These are phyloP conservation scores for Protomyces gravidus DNA, from an alignment of 1,139 yeast genomes.

Conservation along the genomic window DNA sequence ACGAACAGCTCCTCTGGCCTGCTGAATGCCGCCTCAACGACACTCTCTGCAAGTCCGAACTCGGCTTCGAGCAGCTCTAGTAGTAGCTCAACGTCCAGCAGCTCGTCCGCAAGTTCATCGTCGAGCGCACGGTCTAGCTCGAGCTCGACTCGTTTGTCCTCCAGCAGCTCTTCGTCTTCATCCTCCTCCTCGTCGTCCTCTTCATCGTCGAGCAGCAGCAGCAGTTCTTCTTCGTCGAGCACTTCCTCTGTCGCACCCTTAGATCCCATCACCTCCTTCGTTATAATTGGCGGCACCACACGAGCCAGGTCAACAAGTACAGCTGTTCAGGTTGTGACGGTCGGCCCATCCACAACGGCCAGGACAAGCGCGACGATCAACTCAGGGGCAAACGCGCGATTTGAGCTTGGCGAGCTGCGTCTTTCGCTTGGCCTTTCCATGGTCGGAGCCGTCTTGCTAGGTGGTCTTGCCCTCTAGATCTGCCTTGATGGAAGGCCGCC, in stretches of 20 bases:
- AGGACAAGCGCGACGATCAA: constrained; percentile 3
- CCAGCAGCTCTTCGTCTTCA: background rate
- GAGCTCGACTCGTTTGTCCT: background rate
- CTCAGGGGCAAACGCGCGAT: background rate
- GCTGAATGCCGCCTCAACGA: background rate
- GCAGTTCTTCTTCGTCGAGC: background rate
- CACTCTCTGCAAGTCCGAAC: no score
- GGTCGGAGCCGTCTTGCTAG: background rate
- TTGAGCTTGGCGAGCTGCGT: background rate
- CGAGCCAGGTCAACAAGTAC: constrained; percentile 18
- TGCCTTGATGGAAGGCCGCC: no score
- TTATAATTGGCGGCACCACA: constrained; percentile 8
- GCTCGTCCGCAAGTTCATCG: background rate
- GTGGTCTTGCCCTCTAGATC: background rate
- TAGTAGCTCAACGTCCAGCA: background rate
- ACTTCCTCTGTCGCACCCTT: background rate
- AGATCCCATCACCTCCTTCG: constrained; percentile 15
- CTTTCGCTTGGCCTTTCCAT: background rate
- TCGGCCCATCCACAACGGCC: background rate
- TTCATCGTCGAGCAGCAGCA: background rate
- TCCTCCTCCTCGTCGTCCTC: background rate
- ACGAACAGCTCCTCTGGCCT: background rate
- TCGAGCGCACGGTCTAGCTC: background rate
- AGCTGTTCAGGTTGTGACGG: constrained; percentile 9
- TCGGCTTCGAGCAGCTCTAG: background rate